phyloP scores from a whole-genome alignment of 345 rosid species.

The Eutrema japonicum region DNA sequence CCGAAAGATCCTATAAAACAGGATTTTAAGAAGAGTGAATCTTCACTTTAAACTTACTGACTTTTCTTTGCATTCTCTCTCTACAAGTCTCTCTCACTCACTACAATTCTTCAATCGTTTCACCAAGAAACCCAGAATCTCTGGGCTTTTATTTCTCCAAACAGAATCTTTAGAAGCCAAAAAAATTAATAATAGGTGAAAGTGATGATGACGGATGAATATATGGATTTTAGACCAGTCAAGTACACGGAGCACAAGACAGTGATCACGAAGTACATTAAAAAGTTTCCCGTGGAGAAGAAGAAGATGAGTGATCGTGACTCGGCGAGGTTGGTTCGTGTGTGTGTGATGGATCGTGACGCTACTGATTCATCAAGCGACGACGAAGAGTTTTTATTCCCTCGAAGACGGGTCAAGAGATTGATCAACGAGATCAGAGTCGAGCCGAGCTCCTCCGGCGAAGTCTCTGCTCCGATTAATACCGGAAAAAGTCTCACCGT shows the following conservation, averaged over 20 bases:
- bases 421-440: conserved; percentile 74
- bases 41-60: conserved; percentile 24
- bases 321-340: conserved; percentile 54
- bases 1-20: conserved; percentile 39
- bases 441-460: conserved; percentile 41
- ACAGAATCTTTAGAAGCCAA: neutral
- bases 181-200: neutral
- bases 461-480: conserved; percentile 18
- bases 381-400: conserved; percentile 42
- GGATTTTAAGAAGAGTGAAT: conserved; percentile 23
- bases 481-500: neutral
- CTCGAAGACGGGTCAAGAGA: conserved; percentile 68
- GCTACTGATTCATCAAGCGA: conserved; percentile 97
- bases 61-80: neutral
- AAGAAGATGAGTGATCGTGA: conserved; percentile 23
- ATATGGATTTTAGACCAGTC: conserved; percentile 49
- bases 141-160: neutral
- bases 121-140: conserved; percentile 20
- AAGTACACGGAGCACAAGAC: conserved; percentile 73
- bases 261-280: conserved; percentile 52
- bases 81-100: conserved; percentile 2
- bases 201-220: conserved; percentile 30
- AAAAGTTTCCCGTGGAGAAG: conserved; percentile 33
- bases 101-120: neutral
- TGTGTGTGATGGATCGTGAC: conserved; percentile 66